Conservation (phyloP, 2,329 filamentous ascomycete species). For the Clathrospora elynae region DNA sequence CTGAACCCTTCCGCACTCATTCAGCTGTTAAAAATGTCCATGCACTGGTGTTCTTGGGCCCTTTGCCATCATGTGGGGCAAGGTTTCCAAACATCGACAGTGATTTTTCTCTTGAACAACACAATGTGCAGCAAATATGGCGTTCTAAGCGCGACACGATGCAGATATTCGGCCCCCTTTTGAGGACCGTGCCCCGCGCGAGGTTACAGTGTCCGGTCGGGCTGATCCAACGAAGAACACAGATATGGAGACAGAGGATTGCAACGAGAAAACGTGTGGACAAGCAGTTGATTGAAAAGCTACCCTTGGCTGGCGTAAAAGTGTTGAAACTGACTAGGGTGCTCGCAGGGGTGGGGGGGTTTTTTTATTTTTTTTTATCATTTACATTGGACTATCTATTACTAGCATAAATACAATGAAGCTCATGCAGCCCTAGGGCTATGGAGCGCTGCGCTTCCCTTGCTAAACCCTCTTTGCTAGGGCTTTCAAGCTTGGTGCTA, state of each 20-base stretch:
- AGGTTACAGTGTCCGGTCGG: constrained; percentile 2
- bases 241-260: constrained; percentile 38
- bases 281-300: constrained; percentile 49
- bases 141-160: constrained; percentile 17
- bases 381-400: too few relatives aligned
- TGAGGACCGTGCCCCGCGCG: constrained; percentile 8
- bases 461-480: too few relatives aligned
- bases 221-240: constrained; percentile 8
- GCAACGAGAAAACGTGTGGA: constrained; percentile 49
- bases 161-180: constrained; percentile 16
- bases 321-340: constrained; percentile 97
- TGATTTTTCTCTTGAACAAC: constrained; percentile 21
- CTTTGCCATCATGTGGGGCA: constrained; percentile 35
- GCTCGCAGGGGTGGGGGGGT: constrained; percentile 85
- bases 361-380: too few relatives aligned
- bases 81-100: constrained; percentile 7
- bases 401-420: too few relatives aligned
- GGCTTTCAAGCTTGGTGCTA: too few relatives aligned
- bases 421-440: too few relatives aligned
- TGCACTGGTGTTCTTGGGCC: constrained; percentile 12
- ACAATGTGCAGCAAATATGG: constrained; percentile 8
- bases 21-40: constrained; percentile 10
- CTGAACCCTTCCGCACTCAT: too few relatives aligned
- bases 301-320: constrained; percentile 80
- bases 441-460: too few relatives aligned